Percentiles rank a stretch among this genome's conserved stretches.
These are phyloP conservation scores for Leptodontidium sp. DNA, from an alignment of 2,329 filamentous ascomycete genomes.

Conservation along the genomic window DNA sequence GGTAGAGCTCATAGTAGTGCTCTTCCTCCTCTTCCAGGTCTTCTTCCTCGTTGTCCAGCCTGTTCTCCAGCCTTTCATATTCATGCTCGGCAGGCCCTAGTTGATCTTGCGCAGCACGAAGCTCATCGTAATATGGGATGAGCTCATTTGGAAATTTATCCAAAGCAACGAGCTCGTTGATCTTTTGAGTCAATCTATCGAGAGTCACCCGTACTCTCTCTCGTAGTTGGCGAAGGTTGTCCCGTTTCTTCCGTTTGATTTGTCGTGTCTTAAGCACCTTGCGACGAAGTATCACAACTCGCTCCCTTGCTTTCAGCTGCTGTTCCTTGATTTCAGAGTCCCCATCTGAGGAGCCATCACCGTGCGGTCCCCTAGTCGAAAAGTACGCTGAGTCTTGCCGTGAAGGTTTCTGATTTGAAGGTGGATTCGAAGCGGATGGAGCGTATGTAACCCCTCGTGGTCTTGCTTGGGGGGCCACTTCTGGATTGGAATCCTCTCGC, in stretches of 20 bases:
- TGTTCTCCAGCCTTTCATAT: constrained; percentile 32
- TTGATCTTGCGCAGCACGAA: constrained; percentile 34
- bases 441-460: constrained; percentile 19
- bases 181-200: constrained; percentile 32
- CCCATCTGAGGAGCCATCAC: constrained; percentile 15
- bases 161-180: constrained; percentile 32
- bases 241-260: constrained; percentile 23
- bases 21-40: constrained; percentile 38
- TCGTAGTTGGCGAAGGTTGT: constrained; percentile 29
- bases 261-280: constrained; percentile 33
- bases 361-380: constrained; percentile 24
- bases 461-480: constrained; percentile 13
- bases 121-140: constrained; percentile 29
- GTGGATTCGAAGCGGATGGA: constrained; percentile 12
- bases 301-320: constrained; percentile 36
- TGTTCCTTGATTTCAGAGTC: constrained; percentile 29
- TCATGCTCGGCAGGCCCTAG: constrained; percentile 34
- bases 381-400: constrained; percentile 38
- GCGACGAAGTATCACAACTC: constrained; percentile 33
- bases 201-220: constrained; percentile 27
- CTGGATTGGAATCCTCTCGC: not conserved
- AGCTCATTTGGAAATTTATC: constrained; percentile 29
- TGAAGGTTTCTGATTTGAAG: not conserved
- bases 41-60: constrained; percentile 34
- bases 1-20: constrained; percentile 30